Conservation (phyloP, 2,329 filamentous ascomycete genomes). For the Triangularia verruculosa region DNA sequence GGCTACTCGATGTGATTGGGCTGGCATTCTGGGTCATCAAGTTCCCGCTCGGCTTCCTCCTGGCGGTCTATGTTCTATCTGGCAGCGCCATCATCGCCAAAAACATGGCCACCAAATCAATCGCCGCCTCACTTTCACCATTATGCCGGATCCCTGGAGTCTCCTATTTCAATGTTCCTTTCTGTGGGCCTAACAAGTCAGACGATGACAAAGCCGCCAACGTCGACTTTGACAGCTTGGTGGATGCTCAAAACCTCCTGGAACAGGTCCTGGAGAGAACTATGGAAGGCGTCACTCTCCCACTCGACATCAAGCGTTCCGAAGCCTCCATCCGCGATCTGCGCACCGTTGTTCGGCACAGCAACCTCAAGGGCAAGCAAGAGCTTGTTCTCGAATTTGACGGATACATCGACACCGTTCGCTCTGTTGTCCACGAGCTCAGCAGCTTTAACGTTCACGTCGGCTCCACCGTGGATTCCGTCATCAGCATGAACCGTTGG, state of each 20-base stretch:
- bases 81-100: slow-evolving; percentile 46
- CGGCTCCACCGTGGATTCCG: slow-evolving; percentile 68
- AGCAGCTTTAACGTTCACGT: slow-evolving; percentile 75
- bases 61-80: slow-evolving; percentile 54
- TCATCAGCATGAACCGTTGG: slow-evolving; percentile 74
- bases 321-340: slow-evolving; percentile 73
- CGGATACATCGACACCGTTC: slow-evolving; percentile 68
- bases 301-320: slow-evolving; percentile 74
- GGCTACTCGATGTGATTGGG: slow-evolving; percentile 54
- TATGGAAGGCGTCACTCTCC: slow-evolving; percentile 63
- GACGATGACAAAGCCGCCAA: slow-evolving; percentile 22
- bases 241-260: slow-evolving; percentile 71
- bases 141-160: slow-evolving; percentile 67
- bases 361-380: slow-evolving; percentile 62
- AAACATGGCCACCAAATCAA: slow-evolving; percentile 57
- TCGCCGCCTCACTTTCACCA: slow-evolving; percentile 62
- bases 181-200: slow-evolving; percentile 44
- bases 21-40: slow-evolving; percentile 53
- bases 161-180: slow-evolving; percentile 59
- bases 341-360: slow-evolving; percentile 68
- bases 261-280: slow-evolving; percentile 70
- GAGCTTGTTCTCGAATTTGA: slow-evolving; percentile 75
- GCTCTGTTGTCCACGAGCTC: slow-evolving; percentile 62
- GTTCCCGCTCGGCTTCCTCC: slow-evolving; percentile 60
- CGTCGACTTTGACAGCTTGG: slow-evolving; percentile 71